Base-by-base conservation (phyloP, 768 basidiomycete species). In the Amanita inopinata region DNA sequence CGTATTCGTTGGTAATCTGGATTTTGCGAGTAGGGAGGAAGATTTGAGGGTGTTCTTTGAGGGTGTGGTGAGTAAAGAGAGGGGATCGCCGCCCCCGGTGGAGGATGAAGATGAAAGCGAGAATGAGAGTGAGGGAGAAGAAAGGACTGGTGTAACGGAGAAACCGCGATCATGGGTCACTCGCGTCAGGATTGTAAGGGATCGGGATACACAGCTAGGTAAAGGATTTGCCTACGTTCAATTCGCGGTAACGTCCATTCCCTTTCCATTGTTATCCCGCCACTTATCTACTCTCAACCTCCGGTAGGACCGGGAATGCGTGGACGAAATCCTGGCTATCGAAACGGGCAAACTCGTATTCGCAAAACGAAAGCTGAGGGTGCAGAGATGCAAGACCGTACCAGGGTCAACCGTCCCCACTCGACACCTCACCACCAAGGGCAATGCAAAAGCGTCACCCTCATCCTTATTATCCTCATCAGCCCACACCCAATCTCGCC, bases 151-250 rank as follows among this genome's bases (percentile, higher is more conserved):
- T 9, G 56, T 56, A 5, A 56, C 55, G 4, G 61, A 61, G 43
- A 73, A 67, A 47, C 55, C 56, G 5, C 58, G 60, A 31, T 58
- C 69, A 10, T 90, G 85, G 85, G 88, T 93, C 12, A 76, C 73
- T 5, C 77, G 76, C 25, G 90, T 96, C n/a, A 74, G 94, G 32
- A 78, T 96, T 51, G 73, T 96, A 39, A 73, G 88, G 35, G 94
- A 98, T 58, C 79, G 78, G 51, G 89, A 86, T 46, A 96, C 90
- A 1, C 90, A 91, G 51, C 73, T 97, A 10, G 94, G 93, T 9
- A 96, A 94, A 62, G 93, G 93, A 3, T 93, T 97, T 58, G 90
- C 85, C 7, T 96, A 97, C 54, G 80, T 98, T 14, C 81, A 90
- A 52, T 88, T 97, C 49, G 58, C 67, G 43, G 94, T 94, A n/a